Conservation (phyloP, 108 stramenopile genomes). For the Epithemia pelagica region DNA sequence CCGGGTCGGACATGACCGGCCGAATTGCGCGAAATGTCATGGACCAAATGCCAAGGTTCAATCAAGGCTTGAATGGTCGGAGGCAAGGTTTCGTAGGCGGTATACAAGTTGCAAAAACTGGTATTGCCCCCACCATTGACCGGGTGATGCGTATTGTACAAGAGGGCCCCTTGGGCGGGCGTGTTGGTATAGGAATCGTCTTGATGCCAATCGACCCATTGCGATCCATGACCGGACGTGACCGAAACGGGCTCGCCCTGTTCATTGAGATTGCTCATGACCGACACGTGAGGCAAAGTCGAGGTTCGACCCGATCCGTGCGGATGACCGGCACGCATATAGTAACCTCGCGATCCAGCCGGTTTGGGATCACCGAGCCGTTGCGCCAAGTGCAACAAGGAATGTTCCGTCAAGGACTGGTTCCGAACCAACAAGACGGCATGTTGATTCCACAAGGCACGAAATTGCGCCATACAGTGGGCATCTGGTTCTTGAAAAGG, state of each 20-base stretch:
- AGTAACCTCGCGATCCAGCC: not conserved
- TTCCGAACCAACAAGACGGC: not conserved
- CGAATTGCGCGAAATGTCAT: not conserved
- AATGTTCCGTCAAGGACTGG: not conserved
- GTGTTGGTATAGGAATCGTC: not conserved
- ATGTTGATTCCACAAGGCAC: not conserved
- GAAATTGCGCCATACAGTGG: not conserved
- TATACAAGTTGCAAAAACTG: not conserved
- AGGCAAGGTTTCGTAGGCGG: not conserved
- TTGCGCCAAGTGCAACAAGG: not conserved
- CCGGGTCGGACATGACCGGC: not conserved
- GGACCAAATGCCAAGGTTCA: not conserved
- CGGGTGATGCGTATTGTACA: not conserved
- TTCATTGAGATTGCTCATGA: not conserved
- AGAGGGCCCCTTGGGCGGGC: not conserved
- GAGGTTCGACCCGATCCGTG: not conserved
- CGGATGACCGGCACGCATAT: not conserved
- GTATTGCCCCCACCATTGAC: not conserved
- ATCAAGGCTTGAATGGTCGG: not conserved
- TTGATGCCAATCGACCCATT: constrained; percentile 1
- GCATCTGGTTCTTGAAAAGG: not conserved
- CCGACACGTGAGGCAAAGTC: not conserved
- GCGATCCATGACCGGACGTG: not conserved
- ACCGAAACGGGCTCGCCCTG: not conserved
- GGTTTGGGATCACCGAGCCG: not conserved